Conservation (phyloP, 805 yeast species). For the Metschnikowia cubensis region DNA sequence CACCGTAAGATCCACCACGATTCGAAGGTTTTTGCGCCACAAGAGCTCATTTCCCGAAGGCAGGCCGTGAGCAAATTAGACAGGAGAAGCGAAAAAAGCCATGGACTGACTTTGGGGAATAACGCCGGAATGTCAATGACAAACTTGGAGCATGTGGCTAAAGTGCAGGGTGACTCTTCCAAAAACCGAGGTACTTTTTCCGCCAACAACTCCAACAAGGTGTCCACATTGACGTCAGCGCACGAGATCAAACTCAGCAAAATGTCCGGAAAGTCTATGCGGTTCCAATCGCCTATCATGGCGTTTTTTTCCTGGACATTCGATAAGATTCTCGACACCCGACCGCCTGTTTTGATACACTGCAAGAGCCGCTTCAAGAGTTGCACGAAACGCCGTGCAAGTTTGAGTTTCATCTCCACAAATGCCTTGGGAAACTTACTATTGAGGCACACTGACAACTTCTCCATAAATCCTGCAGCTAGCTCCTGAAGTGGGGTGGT, state of each 20-base stretch:
- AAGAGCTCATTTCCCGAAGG: slow-evolving; percentile 56
- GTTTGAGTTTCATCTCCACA: slow-evolving; percentile 46
- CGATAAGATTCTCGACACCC: slow-evolving; percentile 45
- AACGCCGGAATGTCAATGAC: slow-evolving; percentile 41
- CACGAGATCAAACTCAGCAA: slow-evolving; percentile 52
- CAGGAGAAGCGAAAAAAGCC: slow-evolving; percentile 50
- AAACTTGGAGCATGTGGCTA: slow-evolving; percentile 23
- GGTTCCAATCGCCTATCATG: slow-evolving; percentile 59
- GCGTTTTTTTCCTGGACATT: slow-evolving; percentile 40
- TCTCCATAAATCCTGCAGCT: slow-evolving; percentile 45
- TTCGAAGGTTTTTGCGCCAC: slow-evolving; percentile 57
- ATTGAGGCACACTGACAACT: slow-evolving; percentile 35
- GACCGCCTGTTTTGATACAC: slow-evolving; percentile 49
- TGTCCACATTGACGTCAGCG: slow-evolving; percentile 28
- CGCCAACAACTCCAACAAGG: slow-evolving; percentile 31
- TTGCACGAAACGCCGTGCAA: slow-evolving; percentile 51
- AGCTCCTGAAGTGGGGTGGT: slow-evolving; percentile 52
- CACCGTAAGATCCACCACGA: slow-evolving; percentile 75
- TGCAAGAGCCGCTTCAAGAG: slow-evolving; percentile 53
- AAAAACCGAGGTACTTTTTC: slow-evolving; percentile 33
- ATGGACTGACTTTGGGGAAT: slow-evolving; percentile 51
- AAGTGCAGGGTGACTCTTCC: slow-evolving; percentile 4
- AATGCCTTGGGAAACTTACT: slow-evolving; percentile 48
- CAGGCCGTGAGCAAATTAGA: slow-evolving; percentile 55
- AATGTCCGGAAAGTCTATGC: slow-evolving; percentile 45